Base-by-base conservation (phyloP, 2,329 filamentous ascomycete species). In the Ambrosiella xylebori region DNA sequence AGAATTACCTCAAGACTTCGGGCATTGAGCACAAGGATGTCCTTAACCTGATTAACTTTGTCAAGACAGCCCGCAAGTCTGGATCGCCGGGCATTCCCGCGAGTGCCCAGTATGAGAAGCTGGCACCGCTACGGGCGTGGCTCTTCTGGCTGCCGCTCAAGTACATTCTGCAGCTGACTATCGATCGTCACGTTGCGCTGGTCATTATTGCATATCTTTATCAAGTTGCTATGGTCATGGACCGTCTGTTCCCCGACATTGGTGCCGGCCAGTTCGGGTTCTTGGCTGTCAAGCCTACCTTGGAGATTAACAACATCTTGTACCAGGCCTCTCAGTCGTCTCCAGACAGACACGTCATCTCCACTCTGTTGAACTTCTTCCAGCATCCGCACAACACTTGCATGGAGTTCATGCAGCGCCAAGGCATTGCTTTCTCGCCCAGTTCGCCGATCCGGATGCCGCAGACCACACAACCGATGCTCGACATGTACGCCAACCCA, bases 121-220 rank as follows among this genome's bases (percentile, higher is more conserved):
- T 97, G 9, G 90, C 94, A 63, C 84, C 88, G 8, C 78, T 98
- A 60, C 80, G 90, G 58, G 86, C 87, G 64, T 96, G 91, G 89
- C 79, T 97, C 13, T 95, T 97, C 71, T 97, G 91, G 89, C 81
- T 95, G 58, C 93, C 93, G 0, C 83, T 95, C 39, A 82, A 83
- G 63, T 85, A 90, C 64, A 86, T 81, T 61, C 85, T 88, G 1
- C 76, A 96, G 63, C 51, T n/a, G 51, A 37, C 51, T n/a, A 36
- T 53, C 8, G 51, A 53, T 37, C 51, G 51, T 17, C 4, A 35
- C 9, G 38, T 36, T 53, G n/a, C 15, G 17, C 17, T 56, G 13
- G 76, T 95, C 56, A 83, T 94, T 62, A 82, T 97, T 57, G 86
- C 89, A 9, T 87, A 97, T 67, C 88, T 95, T 69, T 97, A 95